These are phyloP conservation scores for Kwoniella shandongensis DNA, from an alignment of 768 basidiomycete species.

Conservation along the genomic window DNA sequence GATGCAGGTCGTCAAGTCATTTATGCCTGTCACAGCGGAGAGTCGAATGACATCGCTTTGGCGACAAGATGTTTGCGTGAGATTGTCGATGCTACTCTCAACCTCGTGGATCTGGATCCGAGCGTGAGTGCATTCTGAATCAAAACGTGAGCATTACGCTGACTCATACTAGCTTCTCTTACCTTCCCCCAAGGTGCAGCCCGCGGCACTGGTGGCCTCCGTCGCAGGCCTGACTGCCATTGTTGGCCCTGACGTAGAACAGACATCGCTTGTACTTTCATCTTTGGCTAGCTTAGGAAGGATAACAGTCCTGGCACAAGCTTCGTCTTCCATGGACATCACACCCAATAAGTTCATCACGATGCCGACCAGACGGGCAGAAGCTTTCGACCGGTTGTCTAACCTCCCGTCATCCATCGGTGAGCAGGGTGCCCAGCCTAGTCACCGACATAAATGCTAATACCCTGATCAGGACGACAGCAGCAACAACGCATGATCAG, in stretches of 20 bases:
- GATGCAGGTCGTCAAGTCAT: slow-evolving; percentile 35
- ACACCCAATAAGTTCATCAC: background rate
- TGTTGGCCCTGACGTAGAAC: slow-evolving; percentile 20
- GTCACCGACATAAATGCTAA: background rate
- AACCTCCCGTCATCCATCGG: slow-evolving; percentile 32
- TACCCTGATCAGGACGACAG: slow-evolving; percentile 32
- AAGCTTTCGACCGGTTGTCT: slow-evolving; percentile 26
- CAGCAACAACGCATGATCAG: slow-evolving; percentile 41
- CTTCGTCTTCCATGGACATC: slow-evolving; percentile 8
- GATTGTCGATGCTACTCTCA: slow-evolving; percentile 6
- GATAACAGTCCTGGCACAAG: slow-evolving; percentile 13
- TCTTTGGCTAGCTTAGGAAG: slow-evolving; percentile 15
- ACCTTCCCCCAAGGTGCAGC: slow-evolving; percentile 8
- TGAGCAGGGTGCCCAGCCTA: slow-evolving; percentile 15
- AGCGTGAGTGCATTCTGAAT: slow-evolving; percentile 11
- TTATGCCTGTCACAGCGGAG: slow-evolving; percentile 31
- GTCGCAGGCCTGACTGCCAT: slow-evolving; percentile 16
- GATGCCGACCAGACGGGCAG: slow-evolving; percentile 6
- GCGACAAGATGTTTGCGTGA: slow-evolving; percentile 21
- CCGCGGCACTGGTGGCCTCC: slow-evolving; percentile 17
- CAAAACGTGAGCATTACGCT: background rate
- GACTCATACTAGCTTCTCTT: slow-evolving; percentile 8
- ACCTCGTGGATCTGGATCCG: slow-evolving; percentile 11
- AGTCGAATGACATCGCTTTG: slow-evolving; percentile 21
- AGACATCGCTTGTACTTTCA: slow-evolving; percentile 10